Evolutionary conservation across 805 yeast genomes (phyloP), one percentile per base, ranked within the genome.

Genomic region (Teunomyces lycoperdinae): DNA sequence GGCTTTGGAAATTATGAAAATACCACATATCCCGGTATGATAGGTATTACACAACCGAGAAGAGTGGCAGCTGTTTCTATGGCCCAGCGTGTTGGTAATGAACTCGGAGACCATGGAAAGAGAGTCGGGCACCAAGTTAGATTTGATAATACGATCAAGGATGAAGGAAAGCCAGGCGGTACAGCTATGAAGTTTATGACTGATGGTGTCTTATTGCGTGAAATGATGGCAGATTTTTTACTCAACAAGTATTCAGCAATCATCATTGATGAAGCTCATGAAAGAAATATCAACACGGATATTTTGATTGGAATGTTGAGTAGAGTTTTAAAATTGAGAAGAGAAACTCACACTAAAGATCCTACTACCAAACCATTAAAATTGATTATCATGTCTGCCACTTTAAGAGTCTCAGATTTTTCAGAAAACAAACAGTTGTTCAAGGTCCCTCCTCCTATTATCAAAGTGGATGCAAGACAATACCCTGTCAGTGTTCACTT

Each of bases 211-310:
- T 68, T 94, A 45, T 70, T 95, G 32, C 77, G 98, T 55, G 99
- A 94, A 66, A 84, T 94, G 88, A 85, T 92, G 86, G 74, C 80
- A 0, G 99, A 94, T 60, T 85, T 94, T 50, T 69, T 85, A 52
- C 71, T 95, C 43, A 76, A 80, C 31, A 88, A 87, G 59, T 94
- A 94, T 63, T 90, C 97, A 0, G 84, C 87, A 0, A 77, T 94
- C 40, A 78, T 95, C 26, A 88, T 94, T 50, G 99, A 94, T 71
- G 99, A 94, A 68, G 99, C 99, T 0, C 99, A 94, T 65, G 99
- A 94, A 66, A 80, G 99, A 64, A 92, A 90, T 62, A 83, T 92
- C 51, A 94, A 94, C 62, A 94, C 99, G 0, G 99, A 94, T 68
- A 92, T 94, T 42, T 73, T 94, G 48, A 90, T 94, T 52, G 99